Base-by-base conservation (phyloP, 345 rosid species). In the Murraya paniculata region DNA sequence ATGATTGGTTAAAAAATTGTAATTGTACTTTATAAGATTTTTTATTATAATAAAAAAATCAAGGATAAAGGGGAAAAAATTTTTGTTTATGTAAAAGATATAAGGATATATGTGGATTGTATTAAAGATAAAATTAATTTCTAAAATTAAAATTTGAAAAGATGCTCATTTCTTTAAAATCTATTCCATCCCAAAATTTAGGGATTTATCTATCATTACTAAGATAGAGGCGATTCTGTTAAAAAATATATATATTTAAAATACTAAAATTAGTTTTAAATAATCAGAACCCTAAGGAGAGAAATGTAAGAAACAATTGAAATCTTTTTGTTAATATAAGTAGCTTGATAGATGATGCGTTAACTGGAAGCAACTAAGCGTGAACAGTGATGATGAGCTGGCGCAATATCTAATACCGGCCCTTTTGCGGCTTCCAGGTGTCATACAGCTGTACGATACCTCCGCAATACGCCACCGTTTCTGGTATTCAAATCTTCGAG, bases 391-490 rank as follows among this genome's bases (percentile, higher is more conserved):
- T 64, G 81, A 78, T 83, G 84, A 78, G 88, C 87, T 85, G 88
- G 87, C 82, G 80, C 83, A 76, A 57, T 64, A 65, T 31, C 73
- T 19, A 18, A 13, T 39, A 6, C 5, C 6, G n/a, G 3, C 13
- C 25, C 39, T 77, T 72, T 80, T 68, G 78, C 75, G 71, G 82
- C 76, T 74, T 84, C 88, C 87, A 85, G 85, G 82, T 82, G 90
- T 84, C 87, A 74, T 69, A 80, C 86, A 86, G 89, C 87, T 84
- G 86, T 79, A 11, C 14, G 73, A 74, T 79, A 48, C 81, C 73
- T 35, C 31, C 10, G 0, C 6, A 4, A 53, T 71, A 71, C 62
- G 74, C 3, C 61, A 22, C 61, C 74, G 61, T 50, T 71, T 9
- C 50, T 14, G 2, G 5, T 0, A 53, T 21, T 53, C 39, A 10